phyloP scores from a whole-genome alignment of 495 filamentous ascomycete species.

The Rhypophila decipiens region DNA sequence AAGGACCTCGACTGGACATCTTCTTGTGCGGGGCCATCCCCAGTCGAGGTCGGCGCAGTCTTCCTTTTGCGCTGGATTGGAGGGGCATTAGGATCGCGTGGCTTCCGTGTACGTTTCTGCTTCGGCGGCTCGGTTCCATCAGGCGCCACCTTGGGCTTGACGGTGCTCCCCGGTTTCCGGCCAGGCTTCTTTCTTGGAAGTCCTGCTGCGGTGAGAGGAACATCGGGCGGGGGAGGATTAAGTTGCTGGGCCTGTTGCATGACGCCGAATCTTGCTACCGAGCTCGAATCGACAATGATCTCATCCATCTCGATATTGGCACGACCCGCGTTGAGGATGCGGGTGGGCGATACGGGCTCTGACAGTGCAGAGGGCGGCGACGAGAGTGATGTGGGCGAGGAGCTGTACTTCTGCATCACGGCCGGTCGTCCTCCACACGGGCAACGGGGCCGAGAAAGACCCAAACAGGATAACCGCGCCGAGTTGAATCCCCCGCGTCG shows the following conservation, averaged over 20 bases:
- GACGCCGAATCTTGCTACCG: conserved; percentile 21
- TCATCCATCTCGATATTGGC: conserved; percentile 34
- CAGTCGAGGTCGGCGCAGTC: conserved; percentile 27
- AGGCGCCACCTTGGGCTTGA: conserved; percentile 37
- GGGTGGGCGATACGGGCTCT: conserved; percentile 28
- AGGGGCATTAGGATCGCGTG: conserved; percentile 50
- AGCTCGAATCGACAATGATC: conserved; percentile 32
- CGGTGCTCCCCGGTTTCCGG: conserved; percentile 43
- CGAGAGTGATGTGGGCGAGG: conserved; percentile 28
- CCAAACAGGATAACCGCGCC: not conserved
- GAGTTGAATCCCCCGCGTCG: no score
- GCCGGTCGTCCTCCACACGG: conserved; percentile 8
- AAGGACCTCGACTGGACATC: conserved; percentile 15
- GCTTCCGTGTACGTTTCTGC: conserved; percentile 47
- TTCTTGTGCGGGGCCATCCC: conserved; percentile 14
- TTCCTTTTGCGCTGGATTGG: conserved; percentile 48
- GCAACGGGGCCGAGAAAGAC: no score
- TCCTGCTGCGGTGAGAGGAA: conserved; percentile 38
- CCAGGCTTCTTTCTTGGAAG: conserved; percentile 44
- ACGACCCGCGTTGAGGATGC: conserved; percentile 23
- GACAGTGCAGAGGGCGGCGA: conserved; percentile 30
- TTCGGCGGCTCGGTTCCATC: conserved; percentile 42
- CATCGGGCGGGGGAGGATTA: conserved; percentile 13
- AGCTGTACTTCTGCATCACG: conserved; percentile 26
- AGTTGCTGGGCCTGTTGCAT: conserved; percentile 21